Percentiles rank a stretch among this genome's conserved stretches.
These are phyloP conservation scores for Galeopsis tetrahit DNA, from an alignment of 257 asterid genomes.

Conservation along the genomic window DNA sequence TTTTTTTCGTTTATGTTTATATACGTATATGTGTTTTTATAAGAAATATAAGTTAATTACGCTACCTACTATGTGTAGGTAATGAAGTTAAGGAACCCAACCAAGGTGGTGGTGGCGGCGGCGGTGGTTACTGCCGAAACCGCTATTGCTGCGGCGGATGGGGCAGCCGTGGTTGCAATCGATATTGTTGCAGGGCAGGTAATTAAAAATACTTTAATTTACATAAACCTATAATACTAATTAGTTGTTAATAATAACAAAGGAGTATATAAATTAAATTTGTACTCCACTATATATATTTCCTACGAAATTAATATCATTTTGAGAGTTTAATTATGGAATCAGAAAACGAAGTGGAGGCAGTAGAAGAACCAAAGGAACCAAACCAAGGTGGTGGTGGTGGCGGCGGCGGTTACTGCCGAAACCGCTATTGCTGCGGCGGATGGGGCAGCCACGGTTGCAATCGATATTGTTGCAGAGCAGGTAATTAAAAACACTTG, in stretches of 20 bases:
- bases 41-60: not conserved
- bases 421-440: conserved; percentile 14
- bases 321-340: not conserved
- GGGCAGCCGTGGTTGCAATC: conserved; percentile 10
- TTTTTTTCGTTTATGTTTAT: not conserved
- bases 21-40: not conserved
- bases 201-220: no score
- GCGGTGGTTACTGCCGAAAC: conserved; percentile 7
- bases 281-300: no score
- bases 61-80: not conserved
- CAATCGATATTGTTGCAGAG: not conserved
- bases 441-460: conserved; percentile 18
- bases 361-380: not conserved
- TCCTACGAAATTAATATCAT: not conserved
- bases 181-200: not conserved
- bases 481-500: no score
- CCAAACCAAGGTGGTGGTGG: conserved; percentile 15
- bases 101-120: conserved; percentile 21
- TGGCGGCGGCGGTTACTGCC: conserved; percentile 5
- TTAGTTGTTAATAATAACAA: no score
- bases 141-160: conserved; percentile 26
- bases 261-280: no score
- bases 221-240: no score
- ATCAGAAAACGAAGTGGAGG: conserved; percentile 13
- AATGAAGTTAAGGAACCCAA: conserved; percentile 13